Evolutionary conservation across 805 yeast species (phyloP).

Genomic region (Isabelozyma heimii): DNA sequence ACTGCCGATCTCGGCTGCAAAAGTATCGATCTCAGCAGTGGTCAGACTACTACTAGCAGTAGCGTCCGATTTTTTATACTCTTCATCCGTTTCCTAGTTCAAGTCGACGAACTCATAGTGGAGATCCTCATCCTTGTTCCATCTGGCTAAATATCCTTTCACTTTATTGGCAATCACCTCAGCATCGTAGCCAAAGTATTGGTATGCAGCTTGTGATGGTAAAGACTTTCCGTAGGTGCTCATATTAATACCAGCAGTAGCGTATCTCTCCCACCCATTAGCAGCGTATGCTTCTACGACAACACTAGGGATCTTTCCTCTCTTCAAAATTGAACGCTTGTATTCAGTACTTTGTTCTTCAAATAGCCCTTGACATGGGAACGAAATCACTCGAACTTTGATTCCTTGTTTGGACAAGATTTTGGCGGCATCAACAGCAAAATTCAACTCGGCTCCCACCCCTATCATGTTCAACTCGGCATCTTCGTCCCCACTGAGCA

Average conservation of each 20-base stretch:
- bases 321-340: conserved; percentile 16
- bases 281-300: conserved; percentile 33
- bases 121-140: conserved; percentile 9
- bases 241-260: conserved; percentile 32
- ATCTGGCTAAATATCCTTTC: conserved; percentile 15
- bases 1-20: no score
- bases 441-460: conserved; percentile 24
- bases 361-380: conserved; percentile 29
- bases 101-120: conserved; percentile 27
- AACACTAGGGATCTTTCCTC: conserved; percentile 23
- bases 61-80: no score
- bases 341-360: conserved; percentile 24
- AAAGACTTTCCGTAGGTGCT: conserved; percentile 31
- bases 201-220: conserved; percentile 28
- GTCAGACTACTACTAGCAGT: no score
- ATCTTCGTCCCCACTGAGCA: conserved; percentile 14
- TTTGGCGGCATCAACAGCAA: conserved; percentile 24
- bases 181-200: conserved; percentile 26
- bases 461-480: conserved; percentile 22
- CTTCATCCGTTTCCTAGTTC: no score
- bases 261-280: conserved; percentile 35
- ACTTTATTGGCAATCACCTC: conserved; percentile 22
- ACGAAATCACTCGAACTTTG: conserved; percentile 20
- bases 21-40: no score
- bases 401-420: conserved; percentile 19